Percentiles rank a stretch among this genome's conserved stretches.
Evolutionary conservation across 2,329 filamentous ascomycete genomes (phyloP).

Genomic region (Pseudopyrenochaeta lycopersici): DNA sequence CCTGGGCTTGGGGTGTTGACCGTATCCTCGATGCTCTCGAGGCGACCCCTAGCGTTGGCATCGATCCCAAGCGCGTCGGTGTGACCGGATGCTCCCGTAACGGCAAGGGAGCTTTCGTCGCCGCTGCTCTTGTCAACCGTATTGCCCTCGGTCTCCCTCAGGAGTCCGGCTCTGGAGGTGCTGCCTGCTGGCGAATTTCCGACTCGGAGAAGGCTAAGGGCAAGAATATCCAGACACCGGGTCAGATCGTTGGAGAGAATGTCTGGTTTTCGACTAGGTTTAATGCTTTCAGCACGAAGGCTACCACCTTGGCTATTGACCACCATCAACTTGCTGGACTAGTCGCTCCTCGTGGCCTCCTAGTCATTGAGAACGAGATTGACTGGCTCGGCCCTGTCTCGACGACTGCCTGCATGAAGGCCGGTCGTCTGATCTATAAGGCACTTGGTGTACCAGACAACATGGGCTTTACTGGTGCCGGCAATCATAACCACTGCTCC

Average conservation of each 20-base stretch:
- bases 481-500: slow-evolving; percentile 64
- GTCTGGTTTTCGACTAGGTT: slow-evolving; percentile 69
- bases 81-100: slow-evolving; percentile 72
- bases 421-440: slow-evolving; percentile 63
- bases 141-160: slow-evolving; percentile 70
- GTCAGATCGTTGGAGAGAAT: slow-evolving; percentile 68
- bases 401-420: slow-evolving; percentile 67
- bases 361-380: slow-evolving; percentile 66
- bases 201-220: slow-evolving; percentile 59
- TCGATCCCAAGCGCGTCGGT: slow-evolving; percentile 56
- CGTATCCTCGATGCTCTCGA: slow-evolving; percentile 69
- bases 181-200: slow-evolving; percentile 66
- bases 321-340: slow-evolving; percentile 68
- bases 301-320: slow-evolving; percentile 61
- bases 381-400: slow-evolving; percentile 68
- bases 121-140: slow-evolving; percentile 66
- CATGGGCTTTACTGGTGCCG: slow-evolving; percentile 67
- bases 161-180: slow-evolving; percentile 69
- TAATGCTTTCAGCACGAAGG: slow-evolving; percentile 60
- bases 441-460: slow-evolving; percentile 62
- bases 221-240: slow-evolving; percentile 68
- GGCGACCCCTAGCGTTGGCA: slow-evolving; percentile 54
- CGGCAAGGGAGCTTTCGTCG: slow-evolving; percentile 71
- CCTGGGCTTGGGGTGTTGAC: slow-evolving; percentile 71
- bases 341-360: slow-evolving; percentile 64